Base-by-base conservation (phyloP, 148 eudicot genomes). In the Chenopodium berlandieri region DNA sequence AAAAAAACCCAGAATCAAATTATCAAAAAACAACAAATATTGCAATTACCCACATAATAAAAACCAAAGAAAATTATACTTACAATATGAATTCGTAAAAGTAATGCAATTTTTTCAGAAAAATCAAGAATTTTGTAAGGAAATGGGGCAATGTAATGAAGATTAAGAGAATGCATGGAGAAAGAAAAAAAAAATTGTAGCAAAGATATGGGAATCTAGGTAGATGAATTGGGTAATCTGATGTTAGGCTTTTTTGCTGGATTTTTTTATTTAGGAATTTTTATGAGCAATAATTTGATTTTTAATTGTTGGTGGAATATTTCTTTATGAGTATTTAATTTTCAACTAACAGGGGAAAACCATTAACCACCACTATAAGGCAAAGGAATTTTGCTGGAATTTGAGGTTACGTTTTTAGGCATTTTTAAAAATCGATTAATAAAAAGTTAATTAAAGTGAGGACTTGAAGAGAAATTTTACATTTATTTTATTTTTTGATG, bases 151-250 rank as follows among this genome's bases (percentile, higher is more conserved):
- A 17, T 17, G 48, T 31, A 25, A 67, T 27, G 34, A 47, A 65
- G 46, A 44, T 34, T 30, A 70, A 16, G 30, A 48, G 11, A 79
- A 71, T 54, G 46, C 74, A 74, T 50, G 77, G 47, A 78, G 19
- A 68, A 48, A 67, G 30, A 78, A 66, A 7, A 14, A 19, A 13
- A 19, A 56, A 68, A 10, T 34, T 17, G 70, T 1, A 58, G 44
- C 75, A 78, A 78, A 65, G 78, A 83, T 73, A 48, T 72, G 68
- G 34, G 81, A 83, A 73, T 78, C 54, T 73, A 48, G 77, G 71
- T 52, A 62, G 37, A 77, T 71, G 71, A 81, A 68, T 81, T 81
- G 75, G 79, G 75, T 62, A 82, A 82, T 76, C 76, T 76, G 40
- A 11, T 69, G 2, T 47, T 82, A 68, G 80, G 78, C 16, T 76